Conservation (phyloP, 805 yeast genomes). For the Scheffersomyces coipomensis region DNA sequence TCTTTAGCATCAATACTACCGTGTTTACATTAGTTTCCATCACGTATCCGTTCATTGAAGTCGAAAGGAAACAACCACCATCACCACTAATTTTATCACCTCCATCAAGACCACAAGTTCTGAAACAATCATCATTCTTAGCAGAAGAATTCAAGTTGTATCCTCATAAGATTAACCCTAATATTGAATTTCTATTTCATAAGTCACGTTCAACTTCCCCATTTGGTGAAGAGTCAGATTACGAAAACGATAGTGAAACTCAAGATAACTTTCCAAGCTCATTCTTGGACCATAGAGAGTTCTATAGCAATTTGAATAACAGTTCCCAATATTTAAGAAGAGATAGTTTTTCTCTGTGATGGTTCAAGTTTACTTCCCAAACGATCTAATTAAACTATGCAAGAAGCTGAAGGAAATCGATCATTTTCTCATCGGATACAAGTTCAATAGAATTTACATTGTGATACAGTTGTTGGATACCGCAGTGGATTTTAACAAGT, state of each 20-base stretch:
- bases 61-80: not conserved
- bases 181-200: not conserved
- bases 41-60: not conserved
- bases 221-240: not conserved
- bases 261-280: conserved; percentile 6
- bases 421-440: conserved; percentile 22
- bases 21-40: not conserved
- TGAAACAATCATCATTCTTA: no score
- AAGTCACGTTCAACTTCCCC: not conserved
- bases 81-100: no score
- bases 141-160: not conserved
- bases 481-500: not conserved
- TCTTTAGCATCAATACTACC: not conserved
- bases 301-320: conserved; percentile 30
- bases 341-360: conserved; percentile 36
- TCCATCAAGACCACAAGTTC: no score
- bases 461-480: conserved; percentile 13
- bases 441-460: conserved; percentile 17
- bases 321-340: conserved; percentile 42
- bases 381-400: conserved; percentile 19
- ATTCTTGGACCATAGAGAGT: conserved; percentile 8
- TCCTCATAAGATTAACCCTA: not conserved
- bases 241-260: conserved; percentile 6
- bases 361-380: conserved; percentile 32
- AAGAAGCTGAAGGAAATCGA: conserved; percentile 3